Conservation (phyloP, 2,329 filamentous ascomycete species). For the Neoarthrinium moseri region DNA sequence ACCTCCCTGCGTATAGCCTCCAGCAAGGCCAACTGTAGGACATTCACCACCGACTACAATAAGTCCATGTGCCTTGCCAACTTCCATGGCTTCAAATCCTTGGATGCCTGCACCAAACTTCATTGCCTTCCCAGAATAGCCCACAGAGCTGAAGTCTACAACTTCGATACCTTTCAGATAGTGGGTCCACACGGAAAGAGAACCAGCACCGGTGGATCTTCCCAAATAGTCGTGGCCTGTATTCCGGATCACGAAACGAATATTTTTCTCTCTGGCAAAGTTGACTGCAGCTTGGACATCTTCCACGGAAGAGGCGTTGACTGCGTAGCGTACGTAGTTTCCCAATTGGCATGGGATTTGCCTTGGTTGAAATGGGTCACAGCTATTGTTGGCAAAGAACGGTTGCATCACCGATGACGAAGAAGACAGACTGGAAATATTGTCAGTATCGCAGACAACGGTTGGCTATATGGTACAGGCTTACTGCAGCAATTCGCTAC, state of each 20-base stretch:
- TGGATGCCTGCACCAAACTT: conserved; percentile 26
- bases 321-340: conserved; percentile 30
- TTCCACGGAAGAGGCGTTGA: conserved; percentile 16
- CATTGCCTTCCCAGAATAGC: conserved; percentile 22
- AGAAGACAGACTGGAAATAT: conserved; percentile 23
- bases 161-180: conserved; percentile 25
- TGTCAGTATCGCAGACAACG: too few relatives aligned
- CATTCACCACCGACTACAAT: conserved; percentile 46
- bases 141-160: conserved; percentile 21
- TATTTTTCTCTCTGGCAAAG: conserved; percentile 32
- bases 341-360: conserved; percentile 41
- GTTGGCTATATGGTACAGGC: too few relatives aligned
- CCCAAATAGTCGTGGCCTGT: conserved; percentile 41
- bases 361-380: conserved; percentile 38
- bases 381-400: conserved; percentile 27
- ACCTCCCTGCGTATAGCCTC: conserved; percentile 53
- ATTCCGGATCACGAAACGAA: conserved; percentile 42
- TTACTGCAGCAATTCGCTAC: too few relatives aligned
- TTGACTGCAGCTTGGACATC: conserved; percentile 19
- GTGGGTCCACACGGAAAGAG: conserved; percentile 30
- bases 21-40: conserved; percentile 48
- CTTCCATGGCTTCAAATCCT: conserved; percentile 21
- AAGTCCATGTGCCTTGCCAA: conserved; percentile 34
- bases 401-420: conserved; percentile 30
- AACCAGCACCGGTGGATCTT: conserved; percentile 26